Base-by-base conservation (phyloP, 176 grass and related monocot species). In the Eragrostis nindensis region DNA sequence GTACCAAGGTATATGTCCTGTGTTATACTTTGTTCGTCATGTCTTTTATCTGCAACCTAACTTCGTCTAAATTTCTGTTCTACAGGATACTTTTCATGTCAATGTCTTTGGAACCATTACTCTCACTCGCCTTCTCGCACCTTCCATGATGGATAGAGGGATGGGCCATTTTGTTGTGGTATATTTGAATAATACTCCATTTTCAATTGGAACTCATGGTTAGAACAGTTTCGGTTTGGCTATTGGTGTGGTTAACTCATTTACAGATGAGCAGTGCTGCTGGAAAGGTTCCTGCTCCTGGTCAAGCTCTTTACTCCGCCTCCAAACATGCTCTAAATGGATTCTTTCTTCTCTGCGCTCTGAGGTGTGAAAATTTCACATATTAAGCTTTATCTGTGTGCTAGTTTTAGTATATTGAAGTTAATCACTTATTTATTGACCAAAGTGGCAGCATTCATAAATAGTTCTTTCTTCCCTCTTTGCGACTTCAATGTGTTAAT, bases 141-240 rank as follows among this genome's bases (percentile, higher is more conserved):
- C 90, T 46, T 95, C 73, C 56, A 98, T 98, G 96, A 42, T 98
- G 62, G 88, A 95, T 69, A 91, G 96, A 98, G 96, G 90, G 5
- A 98, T 85, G 81, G 96, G 92, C 19, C 92, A 98, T 85, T 98
- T 98, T 91, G 86, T 98, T 78, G 96, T 98, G 88, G 96, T 98
- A 93, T 66, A 82, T 56, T 52, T 21, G 5, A 80, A 80, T 54
- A 75, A 76, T 49, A 52, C 42, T 52, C 3, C 15, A 26, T 27
- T 81, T 17, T 75, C 12, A 76, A 24, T 30, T 57, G 24, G 24
- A 82, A 68, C 8, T 39, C 45, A 44, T 87, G 7, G 7, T 74
- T 10, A 26, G 7, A 36, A 26, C 6, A 39, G 63, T 76, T 66
- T 68, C 8, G 61, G 11, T 38, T 73, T 68, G n/a, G 18, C 41